Conservation (phyloP, 257 asterid species). For the Parsonsia alboflavescens region DNA sequence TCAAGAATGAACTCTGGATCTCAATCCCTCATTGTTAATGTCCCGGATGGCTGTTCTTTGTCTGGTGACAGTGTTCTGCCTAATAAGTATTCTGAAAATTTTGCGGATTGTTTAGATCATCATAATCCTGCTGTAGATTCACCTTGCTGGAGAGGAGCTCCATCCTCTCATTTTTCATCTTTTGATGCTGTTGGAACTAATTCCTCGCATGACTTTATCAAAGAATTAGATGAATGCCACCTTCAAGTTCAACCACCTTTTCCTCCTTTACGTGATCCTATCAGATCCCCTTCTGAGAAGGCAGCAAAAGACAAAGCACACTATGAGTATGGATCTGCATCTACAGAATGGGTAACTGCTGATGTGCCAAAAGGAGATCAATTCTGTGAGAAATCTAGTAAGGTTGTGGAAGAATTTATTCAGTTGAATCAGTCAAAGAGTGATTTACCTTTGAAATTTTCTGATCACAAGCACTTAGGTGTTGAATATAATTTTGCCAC, state of each 20-base stretch:
- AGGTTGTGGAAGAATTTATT: conserved; percentile 27
- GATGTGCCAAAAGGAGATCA: conserved; percentile 34
- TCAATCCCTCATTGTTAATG: conserved; percentile 30
- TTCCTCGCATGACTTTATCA: conserved; percentile 21
- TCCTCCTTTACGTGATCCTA: conserved; percentile 30
- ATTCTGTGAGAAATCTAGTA: conserved; percentile 27
- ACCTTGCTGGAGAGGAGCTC: conserved; percentile 97
- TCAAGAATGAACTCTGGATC: conserved; percentile 30
- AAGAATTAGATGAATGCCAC: conserved; percentile 32
- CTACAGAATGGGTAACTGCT: conserved; percentile 27
- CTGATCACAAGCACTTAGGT: conserved; percentile 23
- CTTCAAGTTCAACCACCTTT: conserved; percentile 28
- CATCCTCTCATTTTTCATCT: conserved; percentile 46
- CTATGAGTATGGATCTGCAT: conserved; percentile 28
- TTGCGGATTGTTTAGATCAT: conserved; percentile 57
- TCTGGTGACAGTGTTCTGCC: conserved; percentile 31
- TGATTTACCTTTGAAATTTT: conserved; percentile 29
- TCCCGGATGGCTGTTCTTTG: conserved; percentile 22
- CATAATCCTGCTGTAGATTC: conserved; percentile 71
- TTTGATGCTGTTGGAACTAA: conserved; percentile 43
- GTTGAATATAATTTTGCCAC: conserved; percentile 24
- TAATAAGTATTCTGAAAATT: conserved; percentile 34
- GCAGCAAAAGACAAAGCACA: conserved; percentile 26
- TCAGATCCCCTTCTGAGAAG: conserved; percentile 26
- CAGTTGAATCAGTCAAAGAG: conserved; percentile 22